Evolutionary conservation across 1,284 basidiomycete genomes (phyloP).

Genomic region (Apiotrichum siamense): DNA sequence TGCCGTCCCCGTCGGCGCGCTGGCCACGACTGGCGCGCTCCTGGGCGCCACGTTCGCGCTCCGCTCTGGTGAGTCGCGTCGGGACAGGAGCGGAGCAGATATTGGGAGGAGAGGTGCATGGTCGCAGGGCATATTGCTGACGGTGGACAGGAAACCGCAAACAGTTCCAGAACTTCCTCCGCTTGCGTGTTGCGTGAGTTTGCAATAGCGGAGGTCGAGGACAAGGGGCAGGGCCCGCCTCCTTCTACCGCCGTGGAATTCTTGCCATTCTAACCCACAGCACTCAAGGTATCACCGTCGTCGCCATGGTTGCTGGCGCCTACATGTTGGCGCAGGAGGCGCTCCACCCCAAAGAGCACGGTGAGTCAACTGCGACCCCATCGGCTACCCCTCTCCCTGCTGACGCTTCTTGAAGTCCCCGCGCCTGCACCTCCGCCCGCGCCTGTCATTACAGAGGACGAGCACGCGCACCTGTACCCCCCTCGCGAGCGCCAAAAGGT

Average conservation of each 20-base stretch:
- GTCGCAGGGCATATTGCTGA: too few species aligned
- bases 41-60: constrained; percentile 61
- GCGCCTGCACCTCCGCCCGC: constrained; percentile 8
- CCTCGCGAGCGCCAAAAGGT: constrained; percentile 30
- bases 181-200: constrained; percentile 60
- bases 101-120: too few species aligned
- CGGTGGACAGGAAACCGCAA: constrained; percentile 59
- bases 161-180: constrained; percentile 71
- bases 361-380: constrained; percentile 2
- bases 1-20: constrained; percentile 64
- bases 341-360: constrained; percentile 5
- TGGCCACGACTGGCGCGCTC: constrained; percentile 63
- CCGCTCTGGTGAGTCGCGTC: too few species aligned
- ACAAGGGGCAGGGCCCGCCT: background rate
- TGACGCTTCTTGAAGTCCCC: background rate
- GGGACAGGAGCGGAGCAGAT: too few species aligned
- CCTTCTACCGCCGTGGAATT: background rate
- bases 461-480: constrained; percentile 19
- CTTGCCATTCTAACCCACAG: constrained; percentile 20
- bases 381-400: background rate
- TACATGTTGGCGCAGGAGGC: constrained; percentile 12
- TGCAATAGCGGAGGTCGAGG: background rate
- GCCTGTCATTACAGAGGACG: constrained; percentile 5
- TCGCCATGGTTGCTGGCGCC: constrained; percentile 54
- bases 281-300: constrained; percentile 68